These are phyloP conservation scores for Nicotiana paniculata DNA, from an alignment of 257 asterid species.

Conservation along the genomic window DNA sequence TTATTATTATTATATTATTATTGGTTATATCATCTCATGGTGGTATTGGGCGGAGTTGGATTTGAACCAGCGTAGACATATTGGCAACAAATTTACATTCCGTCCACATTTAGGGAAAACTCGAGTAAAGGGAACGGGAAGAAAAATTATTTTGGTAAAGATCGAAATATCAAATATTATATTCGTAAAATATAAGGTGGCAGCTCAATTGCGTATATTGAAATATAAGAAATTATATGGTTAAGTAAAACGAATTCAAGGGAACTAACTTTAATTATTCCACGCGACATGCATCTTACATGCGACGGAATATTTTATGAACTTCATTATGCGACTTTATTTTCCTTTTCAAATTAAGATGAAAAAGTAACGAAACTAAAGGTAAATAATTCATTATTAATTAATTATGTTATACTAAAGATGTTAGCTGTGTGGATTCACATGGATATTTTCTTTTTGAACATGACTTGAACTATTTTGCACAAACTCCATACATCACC, in stretches of 20 bases:
- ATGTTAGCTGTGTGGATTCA: conserved; percentile 1
- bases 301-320: background rate
- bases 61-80: too few species aligned
- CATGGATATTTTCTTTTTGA: conserved; percentile 11
- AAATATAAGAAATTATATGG: background rate
- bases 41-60: too few species aligned
- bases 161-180: background rate
- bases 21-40: too few species aligned
- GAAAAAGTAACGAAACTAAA: conserved; percentile 3
- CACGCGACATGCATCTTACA: conserved; percentile 1
- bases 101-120: background rate
- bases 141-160: background rate
- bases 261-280: background rate
- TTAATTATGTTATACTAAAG: conserved; percentile 8
- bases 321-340: background rate
- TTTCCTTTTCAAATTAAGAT: background rate
- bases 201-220: background rate
- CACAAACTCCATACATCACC: conserved; percentile 3
- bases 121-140: background rate
- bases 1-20: too few species aligned
- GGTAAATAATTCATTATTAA: conserved; percentile 6
- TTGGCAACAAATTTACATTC: too few species aligned
- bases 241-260: background rate
- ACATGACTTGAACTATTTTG: conserved; percentile 1
- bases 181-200: background rate